Evolutionary conservation across 768 basidiomycete genomes (phyloP), one percentile per base, ranked within the genome.

Genomic region (Boletus speciosus): DNA sequence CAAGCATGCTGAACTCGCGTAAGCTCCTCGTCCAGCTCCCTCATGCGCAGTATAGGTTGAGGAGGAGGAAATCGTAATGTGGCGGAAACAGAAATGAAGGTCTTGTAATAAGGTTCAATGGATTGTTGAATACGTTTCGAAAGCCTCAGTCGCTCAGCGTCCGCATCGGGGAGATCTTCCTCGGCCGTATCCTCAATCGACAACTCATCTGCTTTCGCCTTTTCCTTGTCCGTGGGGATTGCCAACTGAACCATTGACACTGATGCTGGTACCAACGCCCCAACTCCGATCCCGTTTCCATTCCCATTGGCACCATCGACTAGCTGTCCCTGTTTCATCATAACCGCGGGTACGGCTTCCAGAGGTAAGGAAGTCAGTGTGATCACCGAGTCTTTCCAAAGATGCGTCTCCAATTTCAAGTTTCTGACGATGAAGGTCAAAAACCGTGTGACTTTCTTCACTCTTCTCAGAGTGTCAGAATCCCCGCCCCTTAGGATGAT

Each of bases 371-470:
- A 75, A 12, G 88, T 88, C 25, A 90, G 67, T 0, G 85, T 85
- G 55, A 92, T 87, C 52, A 92, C 82, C 19, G 85, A 89, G 65
- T 93, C 90, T 69, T 89, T 92, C 92, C 91, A 93, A n/a, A 93
- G 76, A 64, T 90, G 89, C 0, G 90, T 92, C 74, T 99, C 96
- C 66, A 97, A 79, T 65, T 95, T 94, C 66, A 97, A 74, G 66
- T 95, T 96, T 59, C 94, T 86, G 25, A 93, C 94, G 53, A 94
- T 88, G 71, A 97, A 90, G 2, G 87, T 85, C 68, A 98, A 80
- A 74, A 98, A 96, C 29, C 92, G 79, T 14, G 93, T 91, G 49
- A 98, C 89, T 65, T 88, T 88, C 77, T 99, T 99, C 67, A 98
- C 81, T 50, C 86, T 86, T 48, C 81, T 80, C 51, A 99, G 73